phyloP scores from a whole-genome alignment of 176 grass and related monocot species.

The Oryza glaberrima region DNA sequence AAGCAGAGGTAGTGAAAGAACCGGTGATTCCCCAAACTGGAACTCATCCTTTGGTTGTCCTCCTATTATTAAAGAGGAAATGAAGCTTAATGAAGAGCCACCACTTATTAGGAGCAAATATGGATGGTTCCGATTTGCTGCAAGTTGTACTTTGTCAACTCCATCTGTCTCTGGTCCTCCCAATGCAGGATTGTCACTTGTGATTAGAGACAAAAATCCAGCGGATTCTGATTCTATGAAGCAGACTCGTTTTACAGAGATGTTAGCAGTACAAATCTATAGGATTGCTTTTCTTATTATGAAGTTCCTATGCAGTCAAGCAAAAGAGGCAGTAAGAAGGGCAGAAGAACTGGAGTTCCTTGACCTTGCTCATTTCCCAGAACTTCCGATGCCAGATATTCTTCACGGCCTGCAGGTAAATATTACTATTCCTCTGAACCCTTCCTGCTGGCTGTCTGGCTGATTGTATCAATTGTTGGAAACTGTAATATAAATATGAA shows the following conservation, averaged over 20 bases:
- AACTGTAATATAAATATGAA: neutral
- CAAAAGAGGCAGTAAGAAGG: conserved; percentile 74
- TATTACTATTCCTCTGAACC: neutral
- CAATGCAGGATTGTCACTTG: conserved; percentile 34
- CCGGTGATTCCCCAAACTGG: conserved; percentile 44
- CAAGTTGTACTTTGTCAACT: conserved; percentile 35
- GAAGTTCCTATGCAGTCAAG: conserved; percentile 85
- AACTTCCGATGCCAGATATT: conserved; percentile 94
- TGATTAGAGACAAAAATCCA: conserved; percentile 40
- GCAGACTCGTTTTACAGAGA: conserved; percentile 72
- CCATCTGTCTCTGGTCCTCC: conserved; percentile 36
- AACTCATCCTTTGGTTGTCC: conserved; percentile 52
- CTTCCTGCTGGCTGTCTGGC: neutral
- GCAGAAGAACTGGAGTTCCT: conserved; percentile 84
- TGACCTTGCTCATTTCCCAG: conserved; percentile 83
- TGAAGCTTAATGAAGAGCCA: conserved; percentile 56
- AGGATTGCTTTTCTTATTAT: conserved; percentile 88
- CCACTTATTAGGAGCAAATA: conserved; percentile 64
- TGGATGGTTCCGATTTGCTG: conserved; percentile 73
- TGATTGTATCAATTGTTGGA: neutral
- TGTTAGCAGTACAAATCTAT: conserved; percentile 73
- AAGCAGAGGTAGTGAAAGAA: conserved; percentile 65
- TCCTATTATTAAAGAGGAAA: conserved; percentile 70
- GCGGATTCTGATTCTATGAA: conserved; percentile 49
- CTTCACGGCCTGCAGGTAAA: conserved; percentile 92